Evolutionary conservation across 495 filamentous ascomycete genomes (phyloP), one percentile per base, ranked within the genome.

Genomic region (Lasiosphaeris hirsuta): DNA sequence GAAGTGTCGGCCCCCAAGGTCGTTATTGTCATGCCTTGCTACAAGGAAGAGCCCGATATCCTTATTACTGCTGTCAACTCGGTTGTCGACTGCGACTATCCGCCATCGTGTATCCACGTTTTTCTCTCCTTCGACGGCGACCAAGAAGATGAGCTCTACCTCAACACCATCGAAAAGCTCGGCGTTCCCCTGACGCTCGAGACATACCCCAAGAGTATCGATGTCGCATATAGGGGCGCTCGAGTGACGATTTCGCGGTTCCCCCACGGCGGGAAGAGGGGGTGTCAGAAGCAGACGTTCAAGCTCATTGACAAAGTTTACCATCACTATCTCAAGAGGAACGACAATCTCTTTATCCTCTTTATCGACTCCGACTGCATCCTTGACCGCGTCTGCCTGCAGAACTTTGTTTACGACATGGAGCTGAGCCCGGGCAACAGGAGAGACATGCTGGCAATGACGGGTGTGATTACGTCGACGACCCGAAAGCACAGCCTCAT

Each of bases 301-400:
- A 90, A 89, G 73, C 84, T 98, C 37, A 96, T 97, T 68, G 91
- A 97, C 72, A 90, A 87, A 63, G 86, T 97, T 14, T 98, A 97
- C 69, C 83, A 85, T 15, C 86, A 94, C 44, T 98, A 98, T 54
- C 78, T 96, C 43, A 88, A 87, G 70, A 80, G 84, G 40, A 89
- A 96, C 67, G 93, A 98, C 72, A 89, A 97, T 60, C 76, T 98
- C 4, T 98, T 97, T 67, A 86, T 97, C 38, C 80, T 98, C 33
- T 97, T 98, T 76, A 97, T 98, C 70, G 94, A 98, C 73, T 97
- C 93, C 3, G 94, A 98, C 72, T 97, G 94, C 75, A 96, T 98
- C 63, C 77, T 97, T 39, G 93, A 98, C 74, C 83, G 84, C 53
- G 82, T 92, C 23, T 97, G 94, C 70, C 82, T 98, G 59, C 93